A percentile compares a stretch with the other conserved stretches of the same genome.
phyloP scores from a whole-genome alignment of 495 filamentous ascomycete genomes.

The Paragyromitra xinjiangensis region DNA sequence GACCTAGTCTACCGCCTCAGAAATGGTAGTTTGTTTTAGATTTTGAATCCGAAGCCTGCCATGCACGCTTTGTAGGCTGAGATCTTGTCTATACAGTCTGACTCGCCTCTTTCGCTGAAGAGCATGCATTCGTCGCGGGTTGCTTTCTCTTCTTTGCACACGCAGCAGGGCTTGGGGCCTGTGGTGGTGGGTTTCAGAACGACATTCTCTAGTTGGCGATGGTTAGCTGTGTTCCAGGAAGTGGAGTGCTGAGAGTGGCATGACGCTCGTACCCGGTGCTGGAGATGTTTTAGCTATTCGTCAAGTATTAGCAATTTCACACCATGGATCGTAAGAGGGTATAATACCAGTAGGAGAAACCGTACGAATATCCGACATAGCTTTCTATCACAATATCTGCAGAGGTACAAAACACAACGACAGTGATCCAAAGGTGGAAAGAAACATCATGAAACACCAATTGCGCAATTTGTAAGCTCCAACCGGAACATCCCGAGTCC shows the following conservation, averaged over 20 bases:
- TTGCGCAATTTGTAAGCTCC: constrained; percentile 36
- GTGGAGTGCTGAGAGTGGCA: no score
- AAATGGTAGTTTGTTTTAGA: constrained; percentile 20
- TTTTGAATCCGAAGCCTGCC: constrained; percentile 89
- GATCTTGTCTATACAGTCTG: constrained; percentile 81
- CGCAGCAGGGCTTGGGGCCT: constrained; percentile 60
- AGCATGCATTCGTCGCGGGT: constrained; percentile 98
- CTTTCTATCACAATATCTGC: not conserved
- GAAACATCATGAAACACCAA: not conserved
- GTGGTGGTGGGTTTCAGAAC: constrained; percentile 36
- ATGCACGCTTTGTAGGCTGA: constrained; percentile 90
- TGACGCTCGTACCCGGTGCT: constrained; percentile 15
- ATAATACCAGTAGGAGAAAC: constrained; percentile 36
- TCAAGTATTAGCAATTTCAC: not conserved
- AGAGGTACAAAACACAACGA: not conserved
- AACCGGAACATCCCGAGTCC: constrained; percentile 17
- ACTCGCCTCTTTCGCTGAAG: constrained; percentile 78
- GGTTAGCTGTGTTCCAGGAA: constrained; percentile 3
- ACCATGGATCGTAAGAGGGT: not conserved
- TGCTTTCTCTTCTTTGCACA: constrained; percentile 94
- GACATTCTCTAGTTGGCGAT: constrained; percentile 26
- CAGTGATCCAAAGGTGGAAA: not conserved
- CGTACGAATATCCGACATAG: constrained; percentile 31
- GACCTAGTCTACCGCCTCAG: no score
- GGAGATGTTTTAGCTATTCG: constrained; percentile 31